Evolutionary conservation across 768 basidiomycete species (phyloP), one percentile per base, ranked within the genome.

Genomic region (Termitomyces sp.): DNA sequence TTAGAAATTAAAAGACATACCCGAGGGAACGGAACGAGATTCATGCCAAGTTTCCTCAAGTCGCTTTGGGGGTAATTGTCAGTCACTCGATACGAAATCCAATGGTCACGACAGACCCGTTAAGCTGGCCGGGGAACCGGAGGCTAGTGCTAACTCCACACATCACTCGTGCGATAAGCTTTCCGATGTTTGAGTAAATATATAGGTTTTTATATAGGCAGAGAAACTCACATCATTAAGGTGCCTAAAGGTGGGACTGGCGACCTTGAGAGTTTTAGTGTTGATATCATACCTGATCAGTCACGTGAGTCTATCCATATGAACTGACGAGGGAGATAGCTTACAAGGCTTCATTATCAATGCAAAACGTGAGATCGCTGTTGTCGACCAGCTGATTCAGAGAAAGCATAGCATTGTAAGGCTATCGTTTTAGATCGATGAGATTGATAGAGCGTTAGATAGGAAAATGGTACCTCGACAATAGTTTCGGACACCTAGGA

Each of bases 11-110:
- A 48, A 26, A 37, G 53, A 57, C 61, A 34, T 69, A 89, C 88
- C 57, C 94, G 93, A 61, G 96, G 96, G 81, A 98, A 99, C 0
- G 96, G 96, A 58, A 98, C 78, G 51, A 98, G 80, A 71, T 98
- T 98, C 82, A 96, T 87, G 46, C 83, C 90, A 44, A 98, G 81
- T 68, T 95, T 95, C 53, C 93, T 83, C 35, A 95, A 74, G 65
- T 95, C 93, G 44, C 88, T 90, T 58, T 21, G 48, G 5, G 2
- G 3, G 19, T 42, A 58, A 5, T 41, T 40, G 59, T 52, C 22
- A 17, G 14, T 7, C 37, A 14, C 19, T 4, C 15, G 6, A 49
- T 19, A 24, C 15, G 40, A 28, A 12, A 5, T 8, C 10, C 30
- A 22, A 30, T 32, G n/a, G n/a, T 50, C 11, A 37, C 34, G 19